Percentiles rank a stretch among this genome's conserved stretches.
phyloP scores from a whole-genome alignment of 2,329 filamentous ascomycete species.

The Arthroderma sp. region DNA sequence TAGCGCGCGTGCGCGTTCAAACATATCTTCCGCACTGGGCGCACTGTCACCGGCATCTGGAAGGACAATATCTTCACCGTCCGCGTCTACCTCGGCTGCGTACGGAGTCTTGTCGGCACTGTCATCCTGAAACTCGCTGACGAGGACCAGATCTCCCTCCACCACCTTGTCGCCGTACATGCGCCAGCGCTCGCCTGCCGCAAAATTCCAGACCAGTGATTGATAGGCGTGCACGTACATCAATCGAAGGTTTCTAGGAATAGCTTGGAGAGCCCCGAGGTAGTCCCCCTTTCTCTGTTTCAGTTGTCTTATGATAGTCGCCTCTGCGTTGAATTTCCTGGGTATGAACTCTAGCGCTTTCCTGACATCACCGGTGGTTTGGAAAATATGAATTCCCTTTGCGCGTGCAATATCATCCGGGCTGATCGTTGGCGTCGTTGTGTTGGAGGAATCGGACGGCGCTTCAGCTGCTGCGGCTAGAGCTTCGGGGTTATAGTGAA shows the following conservation, averaged over 20 bases:
- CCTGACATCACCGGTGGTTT: slow-evolving; percentile 43
- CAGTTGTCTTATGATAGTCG: slow-evolving; percentile 65
- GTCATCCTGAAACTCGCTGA: slow-evolving; percentile 40
- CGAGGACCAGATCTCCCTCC: slow-evolving; percentile 70
- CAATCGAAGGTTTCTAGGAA: slow-evolving; percentile 67
- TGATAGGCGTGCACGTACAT: slow-evolving; percentile 99
- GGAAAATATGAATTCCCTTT: slow-evolving; percentile 63
- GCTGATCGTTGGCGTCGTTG: slow-evolving; percentile 39
- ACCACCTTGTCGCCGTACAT: slow-evolving; percentile 60
- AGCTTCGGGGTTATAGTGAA: slow-evolving; percentile 56
- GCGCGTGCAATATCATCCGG: slow-evolving; percentile 70
- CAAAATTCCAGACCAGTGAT: slow-evolving; percentile 84
- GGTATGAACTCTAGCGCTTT: slow-evolving; percentile 59
- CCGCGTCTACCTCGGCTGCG: slow-evolving; percentile 38
- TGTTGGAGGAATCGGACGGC: slow-evolving; percentile 24
- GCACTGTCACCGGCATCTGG: slow-evolving; percentile 46
- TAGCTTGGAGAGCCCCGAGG: slow-evolving; percentile 64
- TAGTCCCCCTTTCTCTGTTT: slow-evolving; percentile 50
- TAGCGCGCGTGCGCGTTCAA: slow-evolving; percentile 58
- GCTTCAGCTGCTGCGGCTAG: slow-evolving; percentile 42
- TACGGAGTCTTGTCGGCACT: slow-evolving; percentile 14
- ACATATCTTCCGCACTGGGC: slow-evolving; percentile 41
- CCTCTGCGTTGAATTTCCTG: slow-evolving; percentile 68
- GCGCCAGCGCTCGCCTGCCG: slow-evolving; percentile 67
- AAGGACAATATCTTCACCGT: slow-evolving; percentile 53